Base-by-base conservation (phyloP, 371 early-diverging fungal genomes). In the Coemansia sp. region DNA sequence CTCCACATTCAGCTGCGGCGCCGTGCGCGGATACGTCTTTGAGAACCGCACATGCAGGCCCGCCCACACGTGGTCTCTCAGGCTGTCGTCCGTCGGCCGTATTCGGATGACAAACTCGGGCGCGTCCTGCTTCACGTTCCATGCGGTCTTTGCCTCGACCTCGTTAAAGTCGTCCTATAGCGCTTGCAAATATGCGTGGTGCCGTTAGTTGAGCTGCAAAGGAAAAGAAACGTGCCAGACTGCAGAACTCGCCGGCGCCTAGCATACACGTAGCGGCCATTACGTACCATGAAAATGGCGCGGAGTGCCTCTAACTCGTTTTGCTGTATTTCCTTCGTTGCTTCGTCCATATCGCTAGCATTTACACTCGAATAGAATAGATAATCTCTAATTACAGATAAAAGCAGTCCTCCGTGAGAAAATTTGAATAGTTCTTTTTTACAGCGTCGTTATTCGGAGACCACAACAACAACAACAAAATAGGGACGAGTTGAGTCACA, bases 221-320 rank as follows among this genome's bases (percentile, higher is more conserved):
- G n/a, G 20, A 6, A 4, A 5, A 55, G 20, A 26, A 16, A n/a
- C 9, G 39, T 16, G 58, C 59, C 20, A n/a, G 43, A 20, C 35
- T 47, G 5, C 35, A 36, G 39, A 2, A 54, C 8, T 39, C 12
- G 40, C 8, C 1, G 35, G 31, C 26, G 26, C 26, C 26, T 26
- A 26, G 26, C 26, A 26, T 26, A 26, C 26, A 26, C 26, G 26
- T 26, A 30, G 35, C 7, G 30, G 8, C 39, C 14, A n/a, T 6
- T 43, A n/a, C 43, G 43, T 52, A 53, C 57, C 63, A 66, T 63
- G 55, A 69, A 77, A 40, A 77, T 84, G 51, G 85, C 85, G 72
- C 82, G 76, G 14, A 91, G 78, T 45, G 89, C 91, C 68, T 86
- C 89, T 16, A 91, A 80, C 78, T 91, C 91, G 74, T 89, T 86